These are phyloP conservation scores for Yamadazyma dendronema DNA, from an alignment of 1,139 yeast species.

Conservation along the genomic window DNA sequence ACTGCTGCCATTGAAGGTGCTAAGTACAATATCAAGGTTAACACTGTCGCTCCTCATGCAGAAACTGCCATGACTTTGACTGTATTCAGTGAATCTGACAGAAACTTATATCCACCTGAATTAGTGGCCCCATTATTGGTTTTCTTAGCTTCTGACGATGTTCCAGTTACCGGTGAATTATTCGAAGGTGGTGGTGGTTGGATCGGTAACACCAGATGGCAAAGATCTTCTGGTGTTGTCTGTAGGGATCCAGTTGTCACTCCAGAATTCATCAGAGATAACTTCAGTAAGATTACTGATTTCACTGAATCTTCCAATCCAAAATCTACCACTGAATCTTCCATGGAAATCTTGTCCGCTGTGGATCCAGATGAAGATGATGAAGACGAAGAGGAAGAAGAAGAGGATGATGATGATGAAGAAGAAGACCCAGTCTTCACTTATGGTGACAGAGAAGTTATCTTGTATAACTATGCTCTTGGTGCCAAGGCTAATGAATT, in stretches of 20 bases:
- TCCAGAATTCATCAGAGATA: constrained; percentile 70
- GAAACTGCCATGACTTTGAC: constrained; percentile 96
- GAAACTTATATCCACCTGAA: constrained; percentile 79
- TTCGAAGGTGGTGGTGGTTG: constrained; percentile 78
- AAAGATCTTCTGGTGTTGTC: constrained; percentile 84
- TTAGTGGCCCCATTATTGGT: constrained; percentile 91
- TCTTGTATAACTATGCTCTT: constrained; percentile 84
- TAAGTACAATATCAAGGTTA: constrained; percentile 70
- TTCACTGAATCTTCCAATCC: constrained; percentile 66
- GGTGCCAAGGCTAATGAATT: constrained; percentile 83
- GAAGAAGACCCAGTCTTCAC: constrained; percentile 47
- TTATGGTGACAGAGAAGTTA: constrained; percentile 69
- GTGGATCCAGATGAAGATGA: constrained; percentile 52
- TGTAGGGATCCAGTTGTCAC: constrained; percentile 52
- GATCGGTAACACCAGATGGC: constrained; percentile 95
- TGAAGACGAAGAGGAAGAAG: constrained; percentile 48
- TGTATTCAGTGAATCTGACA: constrained; percentile 73
- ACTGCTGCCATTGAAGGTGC: constrained; percentile 91
- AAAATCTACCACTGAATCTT: constrained; percentile 68
- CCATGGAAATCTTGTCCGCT: constrained; percentile 72
- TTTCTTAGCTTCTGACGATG: constrained; percentile 69
- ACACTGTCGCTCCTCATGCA: constrained; percentile 94
- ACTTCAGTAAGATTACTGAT: constrained; percentile 65
- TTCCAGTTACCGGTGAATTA: constrained; percentile 48
- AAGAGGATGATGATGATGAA: constrained; percentile 50